These are phyloP conservation scores for Boletus eberwhitei DNA, from an alignment of 768 basidiomycete genomes.

Conservation along the genomic window DNA sequence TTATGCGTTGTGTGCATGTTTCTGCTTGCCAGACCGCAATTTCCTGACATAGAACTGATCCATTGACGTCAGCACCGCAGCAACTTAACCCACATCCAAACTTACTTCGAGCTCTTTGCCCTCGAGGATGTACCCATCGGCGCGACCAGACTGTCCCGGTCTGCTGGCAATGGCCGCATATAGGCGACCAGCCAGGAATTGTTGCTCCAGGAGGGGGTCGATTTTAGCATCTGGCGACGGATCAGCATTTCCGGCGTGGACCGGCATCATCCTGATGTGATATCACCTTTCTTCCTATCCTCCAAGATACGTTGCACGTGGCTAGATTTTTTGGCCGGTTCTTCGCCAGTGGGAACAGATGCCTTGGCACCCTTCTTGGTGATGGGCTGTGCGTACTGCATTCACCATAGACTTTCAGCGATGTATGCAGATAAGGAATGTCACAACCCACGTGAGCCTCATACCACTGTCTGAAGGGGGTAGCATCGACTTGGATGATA, in stretches of 20 bases:
- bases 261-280: conserved; percentile 2
- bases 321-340: conserved; percentile 80
- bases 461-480: conserved; percentile 99
- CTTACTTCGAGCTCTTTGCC: conserved; percentile 96
- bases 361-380: conserved; percentile 82
- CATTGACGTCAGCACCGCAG: conserved; percentile 23
- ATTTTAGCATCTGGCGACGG: conserved; percentile 72
- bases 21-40: conserved; percentile 90
- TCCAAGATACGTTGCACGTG: conserved; percentile 86
- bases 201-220: conserved; percentile 82
- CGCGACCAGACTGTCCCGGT: conserved; percentile 94
- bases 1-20: conserved; percentile 68
- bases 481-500: conserved; percentile 96
- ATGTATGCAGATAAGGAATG: background rate
- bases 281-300: conserved; percentile 85
- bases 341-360: conserved; percentile 42
- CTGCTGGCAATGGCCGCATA: conserved; percentile 92
- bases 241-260: conserved; percentile 16
- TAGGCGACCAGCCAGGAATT: conserved; percentile 93
- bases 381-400: conserved; percentile 90
- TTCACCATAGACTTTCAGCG: conserved; percentile 2
- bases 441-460: conserved; percentile 82
- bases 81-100: background rate
- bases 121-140: conserved; percentile 96
- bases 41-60: conserved; percentile 90